A percentile compares a stretch with the other conserved stretches of the same genome.
These are phyloP conservation scores for Colletotrichum theobromicola DNA, from an alignment of 2,329 filamentous ascomycete genomes.

Conservation along the genomic window DNA sequence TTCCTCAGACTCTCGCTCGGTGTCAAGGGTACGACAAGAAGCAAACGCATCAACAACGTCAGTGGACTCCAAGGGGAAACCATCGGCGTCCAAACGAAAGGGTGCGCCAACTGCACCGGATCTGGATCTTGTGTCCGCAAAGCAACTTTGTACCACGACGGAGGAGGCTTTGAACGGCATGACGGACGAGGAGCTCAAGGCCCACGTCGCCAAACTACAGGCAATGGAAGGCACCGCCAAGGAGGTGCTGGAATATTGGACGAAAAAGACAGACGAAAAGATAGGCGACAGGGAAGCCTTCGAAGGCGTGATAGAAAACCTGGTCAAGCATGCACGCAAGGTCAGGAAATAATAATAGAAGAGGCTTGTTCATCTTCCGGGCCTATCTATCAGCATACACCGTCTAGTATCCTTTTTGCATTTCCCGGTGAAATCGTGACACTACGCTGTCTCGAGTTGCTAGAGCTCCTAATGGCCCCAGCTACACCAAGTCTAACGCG, in stretches of 20 bases:
- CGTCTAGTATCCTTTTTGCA: conserved; percentile 4
- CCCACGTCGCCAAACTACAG: conserved; percentile 73
- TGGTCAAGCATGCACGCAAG: conserved; percentile 90
- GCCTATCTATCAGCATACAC: conserved; percentile 21
- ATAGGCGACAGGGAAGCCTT: conserved; percentile 91
- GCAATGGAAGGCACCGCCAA: conserved; percentile 74
- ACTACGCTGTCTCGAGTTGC: conserved; percentile 1
- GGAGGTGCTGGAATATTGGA: conserved; percentile 86
- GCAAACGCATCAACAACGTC: conserved; percentile 62
- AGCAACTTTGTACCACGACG: conserved; percentile 81
- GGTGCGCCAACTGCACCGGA: conserved; percentile 74
- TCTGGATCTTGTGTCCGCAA: conserved; percentile 79
- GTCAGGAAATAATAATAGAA: conserved; percentile 68
- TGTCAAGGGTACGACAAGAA: conserved; percentile 52
- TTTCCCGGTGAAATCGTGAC: conserved; percentile 1
- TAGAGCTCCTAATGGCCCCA: background rate
- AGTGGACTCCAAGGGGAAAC: conserved; percentile 63
- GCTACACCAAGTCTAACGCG: conserved; percentile 10
- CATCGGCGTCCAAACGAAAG: conserved; percentile 45
- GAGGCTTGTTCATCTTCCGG: conserved; percentile 10
- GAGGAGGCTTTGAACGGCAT: conserved; percentile 82
- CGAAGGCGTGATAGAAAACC: conserved; percentile 94
- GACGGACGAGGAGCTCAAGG: conserved; percentile 76
- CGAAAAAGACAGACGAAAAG: conserved; percentile 83
- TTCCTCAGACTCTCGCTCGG: conserved; percentile 58